Evolutionary conservation across 495 filamentous ascomycete species (phyloP).

Genomic region (Peziza echinospora): DNA sequence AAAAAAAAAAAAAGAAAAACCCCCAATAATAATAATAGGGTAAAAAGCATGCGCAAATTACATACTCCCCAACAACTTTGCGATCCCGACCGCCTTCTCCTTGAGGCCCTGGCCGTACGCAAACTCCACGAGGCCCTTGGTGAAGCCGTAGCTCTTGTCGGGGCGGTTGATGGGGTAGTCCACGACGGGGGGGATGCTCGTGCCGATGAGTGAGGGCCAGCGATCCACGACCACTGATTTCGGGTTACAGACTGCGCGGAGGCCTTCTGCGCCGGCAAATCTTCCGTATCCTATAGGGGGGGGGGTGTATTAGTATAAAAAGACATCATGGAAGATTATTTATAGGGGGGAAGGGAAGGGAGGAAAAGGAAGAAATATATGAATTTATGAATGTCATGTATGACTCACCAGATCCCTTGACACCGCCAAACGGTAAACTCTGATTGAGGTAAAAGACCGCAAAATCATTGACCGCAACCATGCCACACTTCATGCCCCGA

Average conservation of each 20-base stretch:
- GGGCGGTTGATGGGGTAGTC: constrained; percentile 53
- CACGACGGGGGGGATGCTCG: constrained; percentile 53
- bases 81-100: background rate
- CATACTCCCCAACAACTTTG: background rate
- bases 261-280: constrained; percentile 78
- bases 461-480: constrained; percentile 91
- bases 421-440: constrained; percentile 67
- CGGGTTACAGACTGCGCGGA: constrained; percentile 61
- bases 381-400: background rate
- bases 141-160: constrained; percentile 33
- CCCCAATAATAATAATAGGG: no score
- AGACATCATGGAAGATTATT: no score
- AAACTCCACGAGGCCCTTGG: constrained; percentile 21
- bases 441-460: constrained; percentile 78
- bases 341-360: no score
- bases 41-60: no score
- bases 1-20: no score
- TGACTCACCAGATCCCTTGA: constrained; percentile 39
- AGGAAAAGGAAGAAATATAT: no score
- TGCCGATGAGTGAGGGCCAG: constrained; percentile 37
- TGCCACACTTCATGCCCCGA: constrained; percentile 50
- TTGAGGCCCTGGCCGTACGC: background rate
- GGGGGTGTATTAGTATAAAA: no score
- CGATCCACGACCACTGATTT: constrained; percentile 72
- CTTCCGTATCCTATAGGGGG: constrained; percentile 53